phyloP scores from a whole-genome alignment of 306 rosid genomes.

The Vicia faba region DNA sequence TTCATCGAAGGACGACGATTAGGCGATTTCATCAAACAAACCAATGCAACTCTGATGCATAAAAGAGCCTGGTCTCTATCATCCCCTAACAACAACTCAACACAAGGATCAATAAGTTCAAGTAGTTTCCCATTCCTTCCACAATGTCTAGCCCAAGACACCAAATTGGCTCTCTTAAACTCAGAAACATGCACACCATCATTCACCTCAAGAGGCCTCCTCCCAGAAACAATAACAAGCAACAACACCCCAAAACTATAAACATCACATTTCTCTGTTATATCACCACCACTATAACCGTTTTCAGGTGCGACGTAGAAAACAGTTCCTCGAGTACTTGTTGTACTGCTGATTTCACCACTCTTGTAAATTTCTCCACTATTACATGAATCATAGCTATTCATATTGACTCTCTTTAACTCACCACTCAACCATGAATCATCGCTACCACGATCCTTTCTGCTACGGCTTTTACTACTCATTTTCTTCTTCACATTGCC shows the following conservation, averaged over 20 bases:
- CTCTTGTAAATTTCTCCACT: slow-evolving; percentile 68
- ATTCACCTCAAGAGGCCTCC: slow-evolving; percentile 78
- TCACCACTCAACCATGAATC: slow-evolving; percentile 85
- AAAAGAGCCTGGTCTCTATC: slow-evolving; percentile 68
- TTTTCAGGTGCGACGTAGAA: slow-evolving; percentile 88
- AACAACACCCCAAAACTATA: slow-evolving; percentile 80
- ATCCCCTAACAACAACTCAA: slow-evolving; percentile 31
- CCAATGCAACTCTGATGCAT: slow-evolving; percentile 72
- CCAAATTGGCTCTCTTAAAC: slow-evolving; percentile 69
- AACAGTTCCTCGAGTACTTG: slow-evolving; percentile 86
- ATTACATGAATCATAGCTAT: slow-evolving; percentile 52
- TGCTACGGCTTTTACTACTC: slow-evolving; percentile 44
- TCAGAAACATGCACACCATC: slow-evolving; percentile 65
- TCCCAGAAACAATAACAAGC: slow-evolving; percentile 75
- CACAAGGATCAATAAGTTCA: slow-evolving; percentile 62
- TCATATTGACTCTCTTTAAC: slow-evolving; percentile 45
- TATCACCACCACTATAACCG: slow-evolving; percentile 58
- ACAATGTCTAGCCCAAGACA: slow-evolving; percentile 80
- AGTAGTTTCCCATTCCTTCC: slow-evolving; percentile 73
- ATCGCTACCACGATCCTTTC: slow-evolving; percentile 57
- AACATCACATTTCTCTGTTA: slow-evolving; percentile 79
- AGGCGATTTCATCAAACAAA: slow-evolving; percentile 69
- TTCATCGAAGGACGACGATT: slow-evolving; percentile 81
- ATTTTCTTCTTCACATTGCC: slow-evolving; percentile 28
- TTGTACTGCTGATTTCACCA: slow-evolving; percentile 71